These are phyloP conservation scores for Annulohypoxylon moriforme DNA, from an alignment of 495 filamentous ascomycete genomes.

Conservation along the genomic window DNA sequence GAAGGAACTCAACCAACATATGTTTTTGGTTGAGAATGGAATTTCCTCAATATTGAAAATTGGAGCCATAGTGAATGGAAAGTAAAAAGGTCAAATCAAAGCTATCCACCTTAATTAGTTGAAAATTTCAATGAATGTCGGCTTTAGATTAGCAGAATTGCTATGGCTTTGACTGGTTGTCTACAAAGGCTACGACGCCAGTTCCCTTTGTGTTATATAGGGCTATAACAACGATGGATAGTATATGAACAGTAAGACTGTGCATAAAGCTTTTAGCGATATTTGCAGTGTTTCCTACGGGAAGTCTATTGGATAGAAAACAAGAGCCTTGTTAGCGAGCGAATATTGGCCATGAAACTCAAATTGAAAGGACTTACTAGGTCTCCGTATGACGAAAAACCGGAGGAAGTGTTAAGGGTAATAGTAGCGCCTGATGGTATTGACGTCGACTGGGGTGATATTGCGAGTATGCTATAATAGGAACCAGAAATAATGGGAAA, in stretches of 20 bases:
- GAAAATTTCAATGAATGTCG: not conserved
- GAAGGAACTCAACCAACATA: not conserved
- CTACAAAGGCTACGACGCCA: not conserved
- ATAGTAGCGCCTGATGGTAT: too few species aligned
- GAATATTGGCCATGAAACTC: not conserved
- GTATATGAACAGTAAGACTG: not conserved
- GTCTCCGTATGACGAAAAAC: not conserved
- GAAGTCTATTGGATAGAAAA: not conserved
- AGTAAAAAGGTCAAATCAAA: not conserved
- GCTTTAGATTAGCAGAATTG: not conserved
- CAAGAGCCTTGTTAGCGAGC: not conserved
- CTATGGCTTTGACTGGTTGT: not conserved
- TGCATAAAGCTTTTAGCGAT: not conserved
- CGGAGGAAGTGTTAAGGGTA: too few species aligned
- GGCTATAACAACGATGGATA: not conserved
- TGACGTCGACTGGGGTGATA: too few species aligned
- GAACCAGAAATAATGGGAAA: too few species aligned
- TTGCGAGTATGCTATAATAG: too few species aligned
- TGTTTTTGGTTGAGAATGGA: not conserved
- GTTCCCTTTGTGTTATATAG: not conserved
- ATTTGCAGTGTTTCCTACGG: not conserved
- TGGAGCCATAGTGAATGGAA: not conserved
- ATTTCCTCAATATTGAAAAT: too few species aligned
- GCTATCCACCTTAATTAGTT: not conserved
- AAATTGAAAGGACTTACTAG: not conserved